Evolutionary conservation across 306 rosid species (phyloP), one percentile per base, ranked within the genome.

Genomic region (Abrus precatorius): DNA sequence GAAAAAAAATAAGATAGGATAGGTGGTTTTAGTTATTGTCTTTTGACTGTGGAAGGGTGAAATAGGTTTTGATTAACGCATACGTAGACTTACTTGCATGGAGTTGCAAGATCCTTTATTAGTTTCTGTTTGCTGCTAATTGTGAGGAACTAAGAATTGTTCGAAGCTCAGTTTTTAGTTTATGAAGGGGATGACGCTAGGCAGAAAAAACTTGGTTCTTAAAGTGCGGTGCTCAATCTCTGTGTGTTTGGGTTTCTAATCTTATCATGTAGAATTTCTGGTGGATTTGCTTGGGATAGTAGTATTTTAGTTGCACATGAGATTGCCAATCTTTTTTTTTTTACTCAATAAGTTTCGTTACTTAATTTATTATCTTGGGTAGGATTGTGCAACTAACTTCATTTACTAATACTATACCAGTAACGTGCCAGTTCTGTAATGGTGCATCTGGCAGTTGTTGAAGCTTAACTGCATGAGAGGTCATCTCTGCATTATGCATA

Each of bases 11-110:
- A 60, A 29, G 47, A 63, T 29, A 52, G 53, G 28, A 67, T 62
- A n/a, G 61, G 69, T 60, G 84, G 86, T 50, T 69, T 72, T 66
- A 53, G 55, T 70, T 56, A 69, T 40, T 33, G 59, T 48, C 43
- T 32, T 32, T 64, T 53, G 3, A 12, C 30, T 8, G 28, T 77
- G 33, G 4, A 70, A 33, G 33, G 36, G 30, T 62, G 60, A n/a
- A 28, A 63, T 60, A 29, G 44, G 36, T 69, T 70, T 72, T 64
- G 66, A 59, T 65, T 65, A 27, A 61, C 9, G 62, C 53, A 12
- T 27, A 9, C 40, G 3, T 79, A 8, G 12, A 44, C 69, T 50
- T 61, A 1, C 20, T 20, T 20, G 20, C 33, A 41, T 50, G 27
- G 41, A 66, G 50, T 80, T 71, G 47, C 27, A 30, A 65, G 68